These are phyloP conservation scores for Aureobasidium sp. DNA, from an alignment of 2,329 filamentous ascomycete species.

Conservation along the genomic window DNA sequence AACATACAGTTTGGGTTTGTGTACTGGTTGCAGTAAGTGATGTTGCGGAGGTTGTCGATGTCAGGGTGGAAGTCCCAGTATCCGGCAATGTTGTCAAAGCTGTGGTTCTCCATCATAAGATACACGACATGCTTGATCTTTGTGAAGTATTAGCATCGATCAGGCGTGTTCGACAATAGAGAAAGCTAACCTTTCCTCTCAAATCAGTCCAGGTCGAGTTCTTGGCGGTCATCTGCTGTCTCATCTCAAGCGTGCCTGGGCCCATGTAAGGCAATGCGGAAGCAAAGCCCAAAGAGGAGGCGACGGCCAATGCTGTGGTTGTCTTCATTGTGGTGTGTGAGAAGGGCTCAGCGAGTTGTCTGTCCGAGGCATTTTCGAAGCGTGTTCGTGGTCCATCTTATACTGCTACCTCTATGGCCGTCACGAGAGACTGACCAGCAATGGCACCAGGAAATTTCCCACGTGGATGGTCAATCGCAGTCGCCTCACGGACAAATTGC, in stretches of 20 bases:
- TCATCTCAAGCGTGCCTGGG: not conserved
- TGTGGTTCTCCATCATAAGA: slow-evolving; percentile 35
- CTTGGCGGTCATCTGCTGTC: not conserved
- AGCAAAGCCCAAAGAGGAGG: not conserved
- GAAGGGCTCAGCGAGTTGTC: not conserved
- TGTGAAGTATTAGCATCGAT: slow-evolving; percentile 1
- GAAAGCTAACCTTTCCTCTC: slow-evolving; percentile 5
- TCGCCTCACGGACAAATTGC: not conserved
- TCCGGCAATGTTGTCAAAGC: slow-evolving; percentile 36
- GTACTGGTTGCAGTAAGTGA: slow-evolving; percentile 33
- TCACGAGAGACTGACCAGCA: not conserved
- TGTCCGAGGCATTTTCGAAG: not conserved
- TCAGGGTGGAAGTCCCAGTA: slow-evolving; percentile 33
- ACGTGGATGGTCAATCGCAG: not conserved
- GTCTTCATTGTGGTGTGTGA: not conserved
- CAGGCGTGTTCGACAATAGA: not conserved
- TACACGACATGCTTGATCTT: slow-evolving; percentile 29
- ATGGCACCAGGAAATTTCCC: not conserved
- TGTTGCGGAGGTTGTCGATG: slow-evolving; percentile 32
- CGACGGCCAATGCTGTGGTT: not conserved
- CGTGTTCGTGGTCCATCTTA: not conserved
- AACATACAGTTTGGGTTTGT: slow-evolving; percentile 32
- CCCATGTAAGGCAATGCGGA: slow-evolving; percentile 4
- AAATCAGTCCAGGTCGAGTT: slow-evolving; percentile 2
- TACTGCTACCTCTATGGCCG: not conserved